phyloP scores from a whole-genome alignment of 2,329 filamentous ascomycete species.

The Microthyrium microscopicum region DNA sequence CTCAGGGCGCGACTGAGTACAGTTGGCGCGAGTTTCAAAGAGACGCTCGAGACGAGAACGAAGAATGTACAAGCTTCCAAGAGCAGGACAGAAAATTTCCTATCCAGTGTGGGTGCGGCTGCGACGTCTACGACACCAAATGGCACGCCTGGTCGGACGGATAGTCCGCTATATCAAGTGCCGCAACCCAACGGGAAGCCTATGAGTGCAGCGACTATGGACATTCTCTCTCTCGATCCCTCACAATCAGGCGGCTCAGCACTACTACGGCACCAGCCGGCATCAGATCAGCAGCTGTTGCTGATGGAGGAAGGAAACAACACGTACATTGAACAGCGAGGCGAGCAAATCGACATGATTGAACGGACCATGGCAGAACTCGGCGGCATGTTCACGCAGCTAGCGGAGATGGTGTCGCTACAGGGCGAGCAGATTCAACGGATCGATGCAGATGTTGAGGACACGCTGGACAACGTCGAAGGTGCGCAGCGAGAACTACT shows the following conservation, averaged over 20 bases:
- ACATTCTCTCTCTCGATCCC: constrained; percentile 62
- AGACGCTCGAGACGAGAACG: constrained; percentile 86
- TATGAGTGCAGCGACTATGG: constrained; percentile 31
- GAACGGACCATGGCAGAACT: constrained; percentile 89
- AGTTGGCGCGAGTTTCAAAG: constrained; percentile 90
- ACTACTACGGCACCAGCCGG: constrained; percentile 29
- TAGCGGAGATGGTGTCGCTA: constrained; percentile 92
- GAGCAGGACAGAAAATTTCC: constrained; percentile 89
- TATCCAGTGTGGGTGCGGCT: constrained; percentile 63
- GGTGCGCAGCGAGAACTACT: constrained; percentile 87
- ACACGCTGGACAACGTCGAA: constrained; percentile 96
- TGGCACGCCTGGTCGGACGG: constrained; percentile 50
- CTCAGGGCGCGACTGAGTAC: constrained; percentile 84
- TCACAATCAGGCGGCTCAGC: constrained; percentile 35
- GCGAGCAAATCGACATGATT: constrained; percentile 86
- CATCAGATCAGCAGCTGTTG: constrained; percentile 65
- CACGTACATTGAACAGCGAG: constrained; percentile 42
- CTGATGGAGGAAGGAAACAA: constrained; percentile 79
- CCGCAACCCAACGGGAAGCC: constrained; percentile 52
- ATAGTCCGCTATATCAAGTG: constrained; percentile 74
- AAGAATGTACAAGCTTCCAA: constrained; percentile 95
- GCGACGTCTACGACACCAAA: constrained; percentile 33
- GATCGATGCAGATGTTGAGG: constrained; percentile 93
- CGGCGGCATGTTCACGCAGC: constrained; percentile 80
- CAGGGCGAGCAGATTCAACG: constrained; percentile 96